Evolutionary conservation across 495 filamentous ascomycete species (phyloP), one percentile per base, ranked within the genome.

Genomic region (Saxispiralis lemnorum): DNA sequence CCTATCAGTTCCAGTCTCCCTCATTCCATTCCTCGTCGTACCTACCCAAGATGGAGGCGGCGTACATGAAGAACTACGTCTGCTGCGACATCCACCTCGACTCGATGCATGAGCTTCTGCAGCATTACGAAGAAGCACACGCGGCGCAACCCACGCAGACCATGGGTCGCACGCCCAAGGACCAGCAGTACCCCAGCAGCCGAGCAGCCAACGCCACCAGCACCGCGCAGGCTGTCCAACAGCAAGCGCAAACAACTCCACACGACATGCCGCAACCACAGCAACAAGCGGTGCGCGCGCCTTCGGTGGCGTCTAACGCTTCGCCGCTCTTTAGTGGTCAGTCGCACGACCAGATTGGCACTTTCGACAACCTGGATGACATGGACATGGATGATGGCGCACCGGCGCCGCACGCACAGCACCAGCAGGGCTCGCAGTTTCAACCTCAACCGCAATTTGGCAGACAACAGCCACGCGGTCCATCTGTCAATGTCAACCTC

Each of bases 21-120:
- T 95, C 88, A 7, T 95, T 79, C 53, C 92, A 97, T 56, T 97
- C 89, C 7, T 93, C 88, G 0, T 96, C 89, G 21, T 97, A 97
- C 62, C 74, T 96, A 33, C 89, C 89, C 6, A 96, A 95, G 61
- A 72, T 96, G 56, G 89, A 97, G 65, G 92, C 92, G 41, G 84
- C 83, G 58, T 96, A 94, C 58, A 86, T 95, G 83, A 77, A 75
- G 53, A 84, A 96, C 64, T 96, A 94, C 63, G 77, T 73, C 35
- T 97, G 89, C 66, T 97, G 89, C 64, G 84, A 81, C 51, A 65
- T 79, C 50, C 88, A 73, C 16, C 70, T 94, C 55, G 78, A 86
- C 35, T 86, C 85, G 9, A 72, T 96, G 48, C 89, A 97, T 59
- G 89, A 96, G 57, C 72, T 97, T 17, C 66, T 96, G 38, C 85